Evolutionary conservation across 2,329 filamentous ascomycete species (phyloP).

Genomic region (Neoascochyta sp.): DNA sequence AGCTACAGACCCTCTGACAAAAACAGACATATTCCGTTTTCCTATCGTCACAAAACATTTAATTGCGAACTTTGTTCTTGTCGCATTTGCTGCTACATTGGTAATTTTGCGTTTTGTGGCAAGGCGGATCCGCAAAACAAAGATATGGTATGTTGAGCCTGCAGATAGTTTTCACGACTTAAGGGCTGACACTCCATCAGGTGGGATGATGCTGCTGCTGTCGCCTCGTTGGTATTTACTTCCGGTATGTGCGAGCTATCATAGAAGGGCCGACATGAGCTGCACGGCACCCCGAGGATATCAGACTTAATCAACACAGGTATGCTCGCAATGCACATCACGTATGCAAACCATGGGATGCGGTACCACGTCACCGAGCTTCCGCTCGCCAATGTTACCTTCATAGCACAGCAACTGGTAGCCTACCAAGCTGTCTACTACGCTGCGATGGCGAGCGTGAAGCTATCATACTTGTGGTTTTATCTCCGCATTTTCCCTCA

Average conservation of each 20-base stretch:
- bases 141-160: slow-evolving; percentile 1
- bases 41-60: slow-evolving; percentile 1
- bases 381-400: background rate
- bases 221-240: slow-evolving; percentile 1
- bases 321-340: slow-evolving; percentile 1
- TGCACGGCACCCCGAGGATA: background rate
- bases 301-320: too few relatives aligned
- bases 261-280: background rate
- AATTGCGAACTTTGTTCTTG: slow-evolving; percentile 1
- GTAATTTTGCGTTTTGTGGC: slow-evolving; percentile 2
- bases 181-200: background rate
- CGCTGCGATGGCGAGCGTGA: slow-evolving; percentile 1
- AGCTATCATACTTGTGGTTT: slow-evolving; percentile 1
- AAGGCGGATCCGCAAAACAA: slow-evolving; percentile 1
- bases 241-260: background rate
- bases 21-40: slow-evolving; percentile 1
- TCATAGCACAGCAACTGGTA: slow-evolving; percentile 2
- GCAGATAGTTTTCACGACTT: background rate
- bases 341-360: slow-evolving; percentile 3
- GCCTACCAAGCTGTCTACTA: slow-evolving; percentile 1
- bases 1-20: slow-evolving; percentile 1
- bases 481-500: slow-evolving; percentile 1
- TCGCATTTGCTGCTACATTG: slow-evolving; percentile 1
- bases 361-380: slow-evolving; percentile 1
- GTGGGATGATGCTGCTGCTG: slow-evolving; percentile 2